Percentiles rank a stretch among this genome's conserved stretches.
Conservation (phyloP, 225 moss, liverwort and hornwort genomes). For the Neckera pumila region DNA sequence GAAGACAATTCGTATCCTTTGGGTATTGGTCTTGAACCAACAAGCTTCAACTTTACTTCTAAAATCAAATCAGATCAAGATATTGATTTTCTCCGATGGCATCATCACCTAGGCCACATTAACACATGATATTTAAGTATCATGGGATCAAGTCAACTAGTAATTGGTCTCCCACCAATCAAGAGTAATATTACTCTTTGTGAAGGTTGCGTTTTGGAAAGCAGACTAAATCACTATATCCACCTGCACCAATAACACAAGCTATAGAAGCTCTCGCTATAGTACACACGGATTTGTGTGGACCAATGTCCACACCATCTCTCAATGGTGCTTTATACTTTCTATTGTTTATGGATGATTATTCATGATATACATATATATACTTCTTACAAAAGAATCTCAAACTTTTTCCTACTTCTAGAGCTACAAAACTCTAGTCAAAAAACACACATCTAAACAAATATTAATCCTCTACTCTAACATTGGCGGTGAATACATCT, state of each 20-base stretch:
- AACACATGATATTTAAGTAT: not conserved
- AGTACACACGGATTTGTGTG: not conserved
- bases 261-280: not conserved
- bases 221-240: not conserved
- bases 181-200: not conserved
- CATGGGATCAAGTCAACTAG: not conserved
- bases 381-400: not conserved
- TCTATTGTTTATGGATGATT: not conserved
- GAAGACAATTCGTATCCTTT: not conserved
- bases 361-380: not conserved
- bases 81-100: not conserved
- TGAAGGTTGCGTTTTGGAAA: not conserved
- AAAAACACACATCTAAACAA: not conserved
- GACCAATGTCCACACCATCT: not conserved
- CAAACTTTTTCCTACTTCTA: not conserved
- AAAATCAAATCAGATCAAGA: not conserved
- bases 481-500: not conserved
- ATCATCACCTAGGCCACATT: not conserved
- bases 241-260: not conserved
- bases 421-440: not conserved
- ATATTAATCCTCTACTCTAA: not conserved
- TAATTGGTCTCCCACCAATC: not conserved
- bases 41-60: not conserved
- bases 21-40: not conserved
- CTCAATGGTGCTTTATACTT: not conserved